Conservation (phyloP, 75 land plant species). For the Isoetes taiwanensis region DNA sequence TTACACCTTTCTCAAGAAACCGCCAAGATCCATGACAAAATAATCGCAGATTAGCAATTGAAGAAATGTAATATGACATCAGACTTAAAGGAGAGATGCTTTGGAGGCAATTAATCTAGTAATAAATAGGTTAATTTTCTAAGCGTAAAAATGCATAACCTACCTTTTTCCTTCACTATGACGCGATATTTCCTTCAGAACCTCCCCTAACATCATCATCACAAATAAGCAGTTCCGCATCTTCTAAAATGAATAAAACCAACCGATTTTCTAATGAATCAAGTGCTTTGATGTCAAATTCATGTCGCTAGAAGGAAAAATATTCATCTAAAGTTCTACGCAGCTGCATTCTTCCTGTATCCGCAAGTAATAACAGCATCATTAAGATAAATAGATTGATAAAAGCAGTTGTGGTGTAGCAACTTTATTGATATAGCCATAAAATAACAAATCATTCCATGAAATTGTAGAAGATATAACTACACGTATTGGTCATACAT, state of each 20-base stretch:
- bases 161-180: constrained; percentile 83
- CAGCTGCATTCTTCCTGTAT: constrained; percentile 65
- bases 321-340: constrained; percentile 60
- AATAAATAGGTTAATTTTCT: neutral
- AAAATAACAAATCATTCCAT: too few species aligned
- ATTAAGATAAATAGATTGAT: too few species aligned
- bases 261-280: constrained; percentile 36
- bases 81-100: too few species aligned
- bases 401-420: too few species aligned
- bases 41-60: constrained; percentile 43
- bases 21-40: constrained; percentile 76
- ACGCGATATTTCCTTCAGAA: constrained; percentile 76
- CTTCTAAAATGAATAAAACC: constrained; percentile 66
- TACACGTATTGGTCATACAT: too few species aligned
- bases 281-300: constrained; percentile 27
- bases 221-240: constrained; percentile 42
- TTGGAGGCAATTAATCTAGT: neutral
- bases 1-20: constrained; percentile 73
- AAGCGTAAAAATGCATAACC: neutral
- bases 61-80: constrained; percentile 1
- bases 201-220: constrained; percentile 63
- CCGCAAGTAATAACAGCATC: too few species aligned
- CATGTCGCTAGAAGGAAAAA: constrained; percentile 34
- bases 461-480: too few species aligned
- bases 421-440: too few species aligned